These are phyloP conservation scores for Metschnikowia santaceciliae DNA, from an alignment of 805 yeast genomes.

Conservation along the genomic window DNA sequence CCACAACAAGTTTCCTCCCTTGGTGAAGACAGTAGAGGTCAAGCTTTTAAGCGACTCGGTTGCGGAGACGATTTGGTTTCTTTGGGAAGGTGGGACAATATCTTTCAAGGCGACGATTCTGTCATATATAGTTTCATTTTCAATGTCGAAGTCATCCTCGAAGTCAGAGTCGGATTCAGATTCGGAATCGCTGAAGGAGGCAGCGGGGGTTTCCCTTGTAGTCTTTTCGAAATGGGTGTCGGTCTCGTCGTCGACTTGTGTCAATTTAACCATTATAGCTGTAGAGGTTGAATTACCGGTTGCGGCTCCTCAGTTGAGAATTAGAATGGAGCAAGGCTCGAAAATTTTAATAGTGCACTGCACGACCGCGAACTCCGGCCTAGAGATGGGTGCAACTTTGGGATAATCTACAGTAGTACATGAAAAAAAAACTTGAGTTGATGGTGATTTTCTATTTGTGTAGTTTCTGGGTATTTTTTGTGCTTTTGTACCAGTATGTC, in stretches of 20 bases:
- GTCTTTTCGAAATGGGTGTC: slow-evolving; percentile 34
- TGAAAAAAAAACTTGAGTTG: too few species aligned
- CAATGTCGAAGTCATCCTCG: slow-evolving; percentile 70
- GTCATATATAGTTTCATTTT: slow-evolving; percentile 79
- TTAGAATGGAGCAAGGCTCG: slow-evolving; percentile 11
- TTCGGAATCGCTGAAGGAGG: slow-evolving; percentile 37
- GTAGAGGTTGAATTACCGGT: background rate
- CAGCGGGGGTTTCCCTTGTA: slow-evolving; percentile 27
- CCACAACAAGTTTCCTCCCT: slow-evolving; percentile 81
- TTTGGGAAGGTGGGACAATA: slow-evolving; percentile 83
- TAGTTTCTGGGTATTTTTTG: background rate
- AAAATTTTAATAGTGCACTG: slow-evolving; percentile 19
- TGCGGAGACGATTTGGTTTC: slow-evolving; percentile 45
- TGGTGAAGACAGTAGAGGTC: slow-evolving; percentile 45
- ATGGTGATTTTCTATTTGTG: background rate
- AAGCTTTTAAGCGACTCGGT: slow-evolving; percentile 21
- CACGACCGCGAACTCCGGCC: slow-evolving; percentile 14
- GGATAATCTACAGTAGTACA: background rate
- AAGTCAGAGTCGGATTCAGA: slow-evolving; percentile 47
- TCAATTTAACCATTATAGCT: slow-evolving; percentile 64
- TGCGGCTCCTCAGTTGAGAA: background rate
- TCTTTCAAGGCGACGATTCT: slow-evolving; percentile 90
- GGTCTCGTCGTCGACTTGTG: slow-evolving; percentile 63
- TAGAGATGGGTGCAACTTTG: background rate
- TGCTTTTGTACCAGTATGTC: background rate